Conservation (phyloP, 805 yeast species). For the Ogataea corticis region DNA sequence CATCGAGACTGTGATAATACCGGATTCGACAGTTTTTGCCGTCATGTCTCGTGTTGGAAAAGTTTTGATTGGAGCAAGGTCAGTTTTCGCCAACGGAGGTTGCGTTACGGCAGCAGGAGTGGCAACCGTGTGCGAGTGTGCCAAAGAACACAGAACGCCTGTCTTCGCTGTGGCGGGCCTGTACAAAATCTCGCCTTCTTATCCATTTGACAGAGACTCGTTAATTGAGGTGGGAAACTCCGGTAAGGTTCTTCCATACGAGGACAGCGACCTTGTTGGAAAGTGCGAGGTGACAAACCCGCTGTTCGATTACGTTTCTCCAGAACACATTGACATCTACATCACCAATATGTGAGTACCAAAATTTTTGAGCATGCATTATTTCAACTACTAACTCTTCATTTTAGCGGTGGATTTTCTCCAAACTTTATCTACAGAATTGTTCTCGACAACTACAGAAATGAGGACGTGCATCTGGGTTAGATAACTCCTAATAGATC, state of each 20-base stretch:
- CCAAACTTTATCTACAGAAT: slow-evolving; percentile 95
- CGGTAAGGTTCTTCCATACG: slow-evolving; percentile 80
- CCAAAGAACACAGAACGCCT: slow-evolving; percentile 93
- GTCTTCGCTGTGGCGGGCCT: slow-evolving; percentile 94
- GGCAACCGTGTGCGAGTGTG: slow-evolving; percentile 91
- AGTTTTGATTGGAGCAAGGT: slow-evolving; percentile 87
- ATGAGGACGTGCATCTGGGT: slow-evolving; percentile 71
- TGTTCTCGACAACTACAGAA: slow-evolving; percentile 89
- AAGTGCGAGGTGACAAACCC: slow-evolving; percentile 85
- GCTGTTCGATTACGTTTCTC: slow-evolving; percentile 84
- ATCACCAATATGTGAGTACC: slow-evolving; percentile 73
- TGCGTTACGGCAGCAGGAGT: slow-evolving; percentile 88
- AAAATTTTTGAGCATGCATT: neutral
- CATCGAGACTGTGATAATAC: slow-evolving; percentile 86
- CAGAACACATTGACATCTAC: slow-evolving; percentile 91
- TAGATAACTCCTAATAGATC: slow-evolving; percentile 19
- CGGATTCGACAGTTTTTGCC: slow-evolving; percentile 91
- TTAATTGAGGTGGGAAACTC: slow-evolving; percentile 91
- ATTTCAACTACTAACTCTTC: slow-evolving; percentile 5
- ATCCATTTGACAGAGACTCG: slow-evolving; percentile 84
- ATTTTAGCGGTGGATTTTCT: slow-evolving; percentile 76
- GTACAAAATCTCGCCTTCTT: slow-evolving; percentile 87
- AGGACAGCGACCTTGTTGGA: slow-evolving; percentile 66
- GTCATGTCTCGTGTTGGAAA: slow-evolving; percentile 97
- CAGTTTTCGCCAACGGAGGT: slow-evolving; percentile 96